A percentile compares a stretch with the other conserved stretches of the same genome.
phyloP scores from a whole-genome alignment of 2,329 filamentous ascomycete species.

The Camptophora hylomeconis region DNA sequence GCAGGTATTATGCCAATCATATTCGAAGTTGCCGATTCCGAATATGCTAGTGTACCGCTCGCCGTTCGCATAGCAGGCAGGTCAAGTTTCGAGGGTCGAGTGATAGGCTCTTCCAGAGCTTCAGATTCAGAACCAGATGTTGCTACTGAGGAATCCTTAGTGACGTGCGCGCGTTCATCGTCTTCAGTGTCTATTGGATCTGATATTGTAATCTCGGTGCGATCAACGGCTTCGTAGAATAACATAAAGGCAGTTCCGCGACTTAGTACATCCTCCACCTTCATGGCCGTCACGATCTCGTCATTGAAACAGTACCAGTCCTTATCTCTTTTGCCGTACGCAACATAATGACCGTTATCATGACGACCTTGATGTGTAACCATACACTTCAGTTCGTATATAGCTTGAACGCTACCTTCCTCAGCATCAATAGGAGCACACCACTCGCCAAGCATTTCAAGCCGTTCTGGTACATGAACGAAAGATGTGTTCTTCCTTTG shows the following conservation, averaged over 20 bases:
- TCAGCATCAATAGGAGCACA: conserved; percentile 29
- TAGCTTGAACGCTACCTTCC: conserved; percentile 25
- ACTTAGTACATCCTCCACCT: conserved; percentile 57
- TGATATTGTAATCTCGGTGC: background rate
- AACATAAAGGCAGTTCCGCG: conserved; percentile 91
- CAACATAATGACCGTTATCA: conserved; percentile 92
- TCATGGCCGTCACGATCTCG: conserved; percentile 63
- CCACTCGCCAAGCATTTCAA: conserved; percentile 57
- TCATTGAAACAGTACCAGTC: conserved; percentile 86
- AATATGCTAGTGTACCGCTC: too few relatives aligned
- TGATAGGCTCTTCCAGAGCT: too few relatives aligned
- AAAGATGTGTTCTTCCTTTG: conserved; percentile 73
- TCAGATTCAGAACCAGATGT: too few relatives aligned
- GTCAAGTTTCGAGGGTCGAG: too few relatives aligned
- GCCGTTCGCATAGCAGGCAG: too few relatives aligned
- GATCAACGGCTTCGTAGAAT: conserved; percentile 71
- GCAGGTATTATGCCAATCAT: too few relatives aligned
- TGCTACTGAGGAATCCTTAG: too few relatives aligned
- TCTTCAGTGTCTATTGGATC: background rate
- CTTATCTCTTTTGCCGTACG: conserved; percentile 51
- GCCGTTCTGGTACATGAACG: conserved; percentile 59
- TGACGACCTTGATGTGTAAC: conserved; percentile 83
- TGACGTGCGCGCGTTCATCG: too few relatives aligned
- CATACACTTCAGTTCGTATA: conserved; percentile 70
- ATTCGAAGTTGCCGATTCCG: too few relatives aligned